Base-by-base conservation (phyloP, 371 early-diverging fungal genomes). In the Haplosporangium sp. region DNA sequence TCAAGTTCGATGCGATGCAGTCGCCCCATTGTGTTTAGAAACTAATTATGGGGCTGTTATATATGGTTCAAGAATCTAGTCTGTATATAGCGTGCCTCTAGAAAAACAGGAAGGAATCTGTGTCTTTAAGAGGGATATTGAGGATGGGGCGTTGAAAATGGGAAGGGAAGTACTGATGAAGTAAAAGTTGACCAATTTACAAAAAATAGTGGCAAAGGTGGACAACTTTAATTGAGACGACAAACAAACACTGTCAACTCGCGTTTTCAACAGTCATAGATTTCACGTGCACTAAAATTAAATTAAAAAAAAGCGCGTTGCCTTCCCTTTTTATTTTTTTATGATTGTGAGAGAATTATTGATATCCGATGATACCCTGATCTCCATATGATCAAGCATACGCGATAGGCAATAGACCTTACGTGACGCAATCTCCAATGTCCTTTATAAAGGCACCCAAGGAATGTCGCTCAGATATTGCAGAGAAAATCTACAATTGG, bases 1-100 rank as follows among this genome's bases (percentile, higher is more conserved):
- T 95, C 95, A 4, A 99, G 88, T 85, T 99, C 98, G 48, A 99
- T 88, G 75, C 94, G 93, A 53, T 95, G 86, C 9, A 98, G 91
- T 62, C 87, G 87, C 47, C 95, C 94, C 95, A 95, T 95, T 42
- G 64, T 81, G 63, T 42, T 35, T 45, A 48, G 20, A 20, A 38
- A 17, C 11, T 20, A 50, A 4, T 27, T 52, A 27, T 11, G 47
- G 27, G 27, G 27, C 27, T 27, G 27, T 27, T 27, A 27, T 13
- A 13, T 45, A 37, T 27, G 27, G 35, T 35, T 34, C 27, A 27
- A 27, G 27, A 27, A 15, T 11, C 38, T n/a, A 7, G 27, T 7
- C 38, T 1, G 56, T 3, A n/a, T 11, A 20, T 37, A 42, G 20
- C n/a, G 37, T 50, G 52, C 50, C 50, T n/a, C 50, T 7, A n/a